Percentiles rank a stretch among this genome's conserved stretches.
Conservation (phyloP, 2,329 filamentous ascomycete species). For the Aspergillus fructus region DNA sequence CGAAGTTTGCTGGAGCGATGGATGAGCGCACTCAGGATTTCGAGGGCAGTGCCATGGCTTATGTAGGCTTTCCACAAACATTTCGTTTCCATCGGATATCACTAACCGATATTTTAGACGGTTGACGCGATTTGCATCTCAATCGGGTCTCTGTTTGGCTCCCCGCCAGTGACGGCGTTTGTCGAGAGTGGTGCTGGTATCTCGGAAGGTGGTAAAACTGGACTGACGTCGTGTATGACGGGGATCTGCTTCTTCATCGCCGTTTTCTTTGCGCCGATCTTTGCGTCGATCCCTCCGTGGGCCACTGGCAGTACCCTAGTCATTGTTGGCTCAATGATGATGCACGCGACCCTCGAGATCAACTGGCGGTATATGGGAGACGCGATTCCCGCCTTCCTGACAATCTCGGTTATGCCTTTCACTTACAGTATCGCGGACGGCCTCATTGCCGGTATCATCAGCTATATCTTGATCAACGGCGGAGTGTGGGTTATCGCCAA, state of each 20-base stretch:
- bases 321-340: constrained; percentile 87
- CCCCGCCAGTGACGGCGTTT: constrained; percentile 80
- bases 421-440: constrained; percentile 87
- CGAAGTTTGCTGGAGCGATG: constrained; percentile 75
- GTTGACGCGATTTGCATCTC: constrained; percentile 79
- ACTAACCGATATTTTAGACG: constrained; percentile 41
- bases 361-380: constrained; percentile 88
- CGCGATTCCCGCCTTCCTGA: constrained; percentile 79
- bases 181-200: constrained; percentile 90
- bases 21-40: constrained; percentile 84
- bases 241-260: constrained; percentile 84
- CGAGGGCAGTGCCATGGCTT: constrained; percentile 78
- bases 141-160: constrained; percentile 74
- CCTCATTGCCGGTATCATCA: constrained; percentile 75
- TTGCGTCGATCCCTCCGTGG: constrained; percentile 85
- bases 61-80: constrained; percentile 46
- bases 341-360: constrained; percentile 73
- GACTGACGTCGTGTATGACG: constrained; percentile 75
- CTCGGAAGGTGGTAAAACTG: constrained; percentile 80
- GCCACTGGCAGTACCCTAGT: constrained; percentile 86
- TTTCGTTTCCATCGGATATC: neutral
- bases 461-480: constrained; percentile 74
- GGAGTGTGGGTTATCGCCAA: constrained; percentile 68
- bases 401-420: constrained; percentile 83
- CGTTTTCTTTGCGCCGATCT: constrained; percentile 87